Conservation (phyloP, 495 filamentous ascomycete species). For the Talaromyces nanjingensis region DNA sequence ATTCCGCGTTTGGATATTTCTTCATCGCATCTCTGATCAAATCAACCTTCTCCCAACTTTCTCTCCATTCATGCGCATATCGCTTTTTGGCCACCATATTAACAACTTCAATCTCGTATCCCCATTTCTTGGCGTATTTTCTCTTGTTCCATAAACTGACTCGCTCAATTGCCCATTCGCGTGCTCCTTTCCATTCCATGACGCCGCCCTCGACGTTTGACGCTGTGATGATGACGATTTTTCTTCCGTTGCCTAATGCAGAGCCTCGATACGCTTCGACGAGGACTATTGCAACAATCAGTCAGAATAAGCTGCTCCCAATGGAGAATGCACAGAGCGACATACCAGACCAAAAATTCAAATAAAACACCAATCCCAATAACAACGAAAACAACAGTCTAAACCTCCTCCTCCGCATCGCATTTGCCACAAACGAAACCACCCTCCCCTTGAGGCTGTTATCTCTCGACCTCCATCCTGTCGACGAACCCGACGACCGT, state of each 20-base stretch:
- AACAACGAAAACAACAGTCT: slow-evolving; percentile 50
- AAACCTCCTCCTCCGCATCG: slow-evolving; percentile 49
- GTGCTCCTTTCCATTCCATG: slow-evolving; percentile 97
- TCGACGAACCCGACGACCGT: slow-evolving; percentile 14
- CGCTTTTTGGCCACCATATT: slow-evolving; percentile 98
- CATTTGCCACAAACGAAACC: slow-evolving; percentile 29
- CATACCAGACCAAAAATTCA: slow-evolving; percentile 53
- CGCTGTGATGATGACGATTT: slow-evolving; percentile 88
- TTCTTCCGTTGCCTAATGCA: slow-evolving; percentile 72
- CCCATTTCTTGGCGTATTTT: slow-evolving; percentile 80
- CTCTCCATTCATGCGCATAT: slow-evolving; percentile 98
- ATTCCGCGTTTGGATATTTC: slow-evolving; percentile 94
- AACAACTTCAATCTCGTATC: slow-evolving; percentile 91
- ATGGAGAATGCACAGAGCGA: too few relatives aligned
- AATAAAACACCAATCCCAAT: slow-evolving; percentile 53
- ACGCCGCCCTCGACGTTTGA: slow-evolving; percentile 95
- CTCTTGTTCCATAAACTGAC: slow-evolving; percentile 94
- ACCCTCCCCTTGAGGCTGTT: slow-evolving; percentile 21
- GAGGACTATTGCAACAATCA: slow-evolving; percentile 18
- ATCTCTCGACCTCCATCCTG: slow-evolving; percentile 23
- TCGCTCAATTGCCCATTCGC: slow-evolving; percentile 97
- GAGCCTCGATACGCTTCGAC: slow-evolving; percentile 47
- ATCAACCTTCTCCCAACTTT: slow-evolving; percentile 99
- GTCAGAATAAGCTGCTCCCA: too few relatives aligned
- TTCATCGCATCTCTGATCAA: slow-evolving; percentile 83